Percentiles rank a stretch among this genome's conserved stretches.
phyloP scores from a whole-genome alignment of 1,284 basidiomycete species.

The Microbotryum saponariae region DNA sequence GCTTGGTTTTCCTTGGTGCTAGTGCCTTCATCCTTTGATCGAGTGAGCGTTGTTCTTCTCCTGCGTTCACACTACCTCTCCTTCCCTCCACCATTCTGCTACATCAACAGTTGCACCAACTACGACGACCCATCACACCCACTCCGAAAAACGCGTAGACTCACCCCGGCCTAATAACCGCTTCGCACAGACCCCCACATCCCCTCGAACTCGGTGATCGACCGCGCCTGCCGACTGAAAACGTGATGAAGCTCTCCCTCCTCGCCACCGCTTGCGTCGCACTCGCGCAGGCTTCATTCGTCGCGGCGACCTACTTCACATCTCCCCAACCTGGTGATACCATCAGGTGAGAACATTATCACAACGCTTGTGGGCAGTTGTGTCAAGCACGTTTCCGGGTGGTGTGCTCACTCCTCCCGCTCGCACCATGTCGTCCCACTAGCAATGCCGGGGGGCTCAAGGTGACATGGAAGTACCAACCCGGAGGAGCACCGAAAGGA shows the following conservation, averaged over 20 bases:
- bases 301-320: slow-evolving; percentile 27
- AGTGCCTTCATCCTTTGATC: too few species aligned
- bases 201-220: neutral
- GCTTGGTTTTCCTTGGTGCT: too few species aligned
- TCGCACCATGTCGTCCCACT: too few species aligned
- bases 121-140: neutral
- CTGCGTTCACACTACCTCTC: too few species aligned
- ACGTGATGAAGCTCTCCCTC: neutral
- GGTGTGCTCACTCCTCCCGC: too few species aligned
- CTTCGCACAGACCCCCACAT: slow-evolving; percentile 1
- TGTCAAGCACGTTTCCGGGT: too few species aligned
- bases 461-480: slow-evolving; percentile 19
- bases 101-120: too few species aligned
- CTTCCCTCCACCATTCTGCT: too few species aligned
- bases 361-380: neutral
- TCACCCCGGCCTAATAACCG: neutral
- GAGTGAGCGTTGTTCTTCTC: too few species aligned
- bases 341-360: slow-evolving; percentile 4
- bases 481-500: slow-evolving; percentile 19
- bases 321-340: slow-evolving; percentile 15
- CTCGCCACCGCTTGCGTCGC: neutral
- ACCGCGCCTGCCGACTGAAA: neutral
- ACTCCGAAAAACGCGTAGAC: neutral
- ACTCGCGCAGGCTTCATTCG: neutral
- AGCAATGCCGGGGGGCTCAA: too few species aligned